Percentiles rank a stretch among this genome's conserved stretches.
These are phyloP conservation scores for Fraxinus albicans DNA, from an alignment of 305 asterid species.

Conservation along the genomic window DNA sequence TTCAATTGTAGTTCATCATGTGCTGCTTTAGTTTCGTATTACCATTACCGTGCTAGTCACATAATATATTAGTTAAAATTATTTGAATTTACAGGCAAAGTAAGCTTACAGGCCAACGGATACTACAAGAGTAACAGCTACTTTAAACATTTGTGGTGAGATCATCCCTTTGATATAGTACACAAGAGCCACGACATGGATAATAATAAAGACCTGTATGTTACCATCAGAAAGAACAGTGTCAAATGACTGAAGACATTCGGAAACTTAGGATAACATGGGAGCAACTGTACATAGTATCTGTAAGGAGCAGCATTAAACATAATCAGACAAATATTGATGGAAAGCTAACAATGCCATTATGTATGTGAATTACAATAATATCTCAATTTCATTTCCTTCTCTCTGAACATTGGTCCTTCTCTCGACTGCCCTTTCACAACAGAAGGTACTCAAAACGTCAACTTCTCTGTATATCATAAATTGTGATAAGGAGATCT, in stretches of 20 bases:
- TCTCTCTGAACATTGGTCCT: neutral
- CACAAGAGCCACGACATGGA: conserved; percentile 88
- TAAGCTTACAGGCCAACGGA: conserved; percentile 76
- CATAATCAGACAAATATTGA: conserved; percentile 8
- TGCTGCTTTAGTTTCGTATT: conserved; percentile 16
- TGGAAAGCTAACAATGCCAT: conserved; percentile 13
- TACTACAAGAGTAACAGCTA: conserved; percentile 82
- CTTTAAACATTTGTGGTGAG: conserved; percentile 87
- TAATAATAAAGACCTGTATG: conserved; percentile 73
- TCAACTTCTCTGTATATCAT: neutral
- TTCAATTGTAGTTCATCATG: neutral
- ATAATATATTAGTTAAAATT: conserved; percentile 2
- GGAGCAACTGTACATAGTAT: neutral
- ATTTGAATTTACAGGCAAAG: conserved; percentile 19
- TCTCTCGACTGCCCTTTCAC: conserved; percentile 3
- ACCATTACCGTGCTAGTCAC: neutral
- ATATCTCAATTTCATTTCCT: conserved; percentile 1
- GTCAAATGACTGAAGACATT: conserved; percentile 13
- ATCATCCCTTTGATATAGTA: conserved; percentile 82
- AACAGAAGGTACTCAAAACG: neutral
- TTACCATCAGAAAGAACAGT: conserved; percentile 23
- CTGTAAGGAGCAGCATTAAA: conserved; percentile 1
- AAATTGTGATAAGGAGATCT: neutral
- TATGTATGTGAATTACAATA: conserved; percentile 9
- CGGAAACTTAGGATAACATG: neutral